Base-by-base conservation (phyloP, 768 basidiomycete species). In the Naganishia vishniacii region DNA sequence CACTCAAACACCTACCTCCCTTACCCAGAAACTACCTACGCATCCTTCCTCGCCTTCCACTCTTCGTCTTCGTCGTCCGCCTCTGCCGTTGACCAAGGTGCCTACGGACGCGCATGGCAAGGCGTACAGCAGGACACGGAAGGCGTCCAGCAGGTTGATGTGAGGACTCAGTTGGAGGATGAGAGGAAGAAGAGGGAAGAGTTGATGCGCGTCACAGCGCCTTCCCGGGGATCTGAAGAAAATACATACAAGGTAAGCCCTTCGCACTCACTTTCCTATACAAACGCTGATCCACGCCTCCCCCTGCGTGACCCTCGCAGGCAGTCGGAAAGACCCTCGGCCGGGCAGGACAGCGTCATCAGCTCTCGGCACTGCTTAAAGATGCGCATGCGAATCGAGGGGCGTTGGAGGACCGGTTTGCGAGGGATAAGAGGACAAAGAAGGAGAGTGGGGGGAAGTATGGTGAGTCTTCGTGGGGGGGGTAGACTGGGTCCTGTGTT, bases 281-380 rank as follows among this genome's bases (percentile, higher is more conserved):
- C 25, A 18, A n/a, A n/a, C n/a, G n/a, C n/a, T n/a, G n/a, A n/a
- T n/a, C 59, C 18, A 2, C 25, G 13, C 8, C 42, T 59, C n/a
- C 8, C n/a, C 25, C 4, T 28, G n/a, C 59, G 23, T n/a, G 20
- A 11, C 0, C 12, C 15, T n/a, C 12, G 3, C 59, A 76, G 73
- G 59, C 71, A 4, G 63, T 72, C 34, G 76, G 73, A 7, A 71
- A 75, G 46, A 69, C 69, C 42, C 74, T 73, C 37, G 75, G 75
- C 18, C 67, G 71, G 32, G 75, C 75, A 0, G 67, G 72, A 12
- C 70, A 77, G 59, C 37, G 75, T n/a, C 76, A 77, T 61, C 76
- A 77, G 60, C 70, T 77, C 12, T 67, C 74, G 3, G 68, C 72
- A 13, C 61, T 77, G 29, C 68, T 77, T 51, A 70, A 69, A 47